Conservation (phyloP, 192 early-diverging fungal species). For the Borealophlyctis nickersoniae region DNA sequence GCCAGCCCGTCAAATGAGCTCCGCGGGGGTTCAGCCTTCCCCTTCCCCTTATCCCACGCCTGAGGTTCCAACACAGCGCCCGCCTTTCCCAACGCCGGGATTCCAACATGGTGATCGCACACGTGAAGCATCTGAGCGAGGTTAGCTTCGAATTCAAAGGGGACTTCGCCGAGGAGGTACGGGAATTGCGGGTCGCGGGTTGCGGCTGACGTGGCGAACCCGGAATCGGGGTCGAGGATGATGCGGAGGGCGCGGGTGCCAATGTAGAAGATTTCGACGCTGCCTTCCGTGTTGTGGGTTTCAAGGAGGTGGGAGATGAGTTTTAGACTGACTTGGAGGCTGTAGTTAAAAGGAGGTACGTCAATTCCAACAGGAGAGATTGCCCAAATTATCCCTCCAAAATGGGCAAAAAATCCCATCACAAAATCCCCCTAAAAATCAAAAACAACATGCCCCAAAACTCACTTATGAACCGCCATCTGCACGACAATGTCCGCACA, state of each 20-base stretch:
- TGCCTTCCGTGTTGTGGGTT: constrained; percentile 23
- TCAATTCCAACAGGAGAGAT: background rate
- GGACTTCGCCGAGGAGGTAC: constrained; percentile 31
- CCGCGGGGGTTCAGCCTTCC: too few relatives aligned
- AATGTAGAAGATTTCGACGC: constrained; percentile 34
- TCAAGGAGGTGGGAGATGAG: constrained; percentile 33
- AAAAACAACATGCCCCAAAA: background rate
- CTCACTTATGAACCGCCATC: constrained; percentile 48
- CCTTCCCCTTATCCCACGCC: background rate
- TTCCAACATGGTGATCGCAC: constrained; percentile 37
- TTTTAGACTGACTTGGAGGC: constrained; percentile 33
- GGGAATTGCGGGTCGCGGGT: constrained; percentile 31
- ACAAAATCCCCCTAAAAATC: too few relatives aligned
- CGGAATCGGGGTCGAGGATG: constrained; percentile 45
- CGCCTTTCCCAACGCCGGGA: constrained; percentile 35
- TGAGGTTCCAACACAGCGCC: constrained; percentile 26
- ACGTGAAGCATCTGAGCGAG: constrained; percentile 31
- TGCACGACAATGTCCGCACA: constrained; percentile 44
- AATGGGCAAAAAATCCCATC: too few relatives aligned
- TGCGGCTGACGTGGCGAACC: constrained; percentile 29
- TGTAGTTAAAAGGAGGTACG: constrained; percentile 6
- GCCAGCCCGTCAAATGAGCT: too few relatives aligned
- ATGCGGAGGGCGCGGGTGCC: constrained; percentile 39
- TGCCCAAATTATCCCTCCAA: too few relatives aligned
- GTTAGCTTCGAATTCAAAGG: constrained; percentile 35